Base-by-base conservation (phyloP, 441 rosid genomes). In the Erysimum cheiri region DNA sequence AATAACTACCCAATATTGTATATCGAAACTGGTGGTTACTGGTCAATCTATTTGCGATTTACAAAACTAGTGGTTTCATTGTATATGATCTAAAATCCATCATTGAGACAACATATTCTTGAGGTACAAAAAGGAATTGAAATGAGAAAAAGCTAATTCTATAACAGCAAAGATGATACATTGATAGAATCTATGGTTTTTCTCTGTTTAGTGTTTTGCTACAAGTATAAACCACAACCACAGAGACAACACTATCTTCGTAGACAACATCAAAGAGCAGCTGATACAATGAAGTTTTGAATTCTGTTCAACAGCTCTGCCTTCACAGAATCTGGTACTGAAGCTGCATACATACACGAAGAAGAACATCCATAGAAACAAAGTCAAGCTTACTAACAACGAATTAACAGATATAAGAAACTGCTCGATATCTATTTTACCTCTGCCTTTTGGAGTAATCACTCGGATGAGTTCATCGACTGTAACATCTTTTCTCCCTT, bases 401-500 rank as follows among this genome's bases (percentile, higher is more conserved):
- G 2, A 65, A 44, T 59, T 0, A 35, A 13, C 0, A 0, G 52
- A 36, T 19, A 39, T 0, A 17, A 19, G 17, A 58, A 64, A 36
- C 2, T 58, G n/a, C n/a, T 12, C 1, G 8, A 19, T 58, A 19
- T 28, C 35, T 6, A 22, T 3, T 13, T 24, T 44, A 89, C 97
- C 96, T 93, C 98, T 85, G 77, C 97, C 98, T 77, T 86, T 85
- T 2, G 96, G 94, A 40, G 97, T 87, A 56, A 91, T 87, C 14
- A 82, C 85, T 67, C 82, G 84, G 43, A 91, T 80, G n/a, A 93
- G 91, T 68, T 93, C 96, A 75, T 93, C 98, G 24, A 93, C 87
- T 31, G 89, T 87, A 31, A 91, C 94, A 75, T 86, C 87, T 72
- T 82, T 84, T 72, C 92, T 86, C 19, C 96, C 96, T 77, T 89